Conservation (phyloP, 257 asterid genomes). For the Paraleonurus japonicus region DNA sequence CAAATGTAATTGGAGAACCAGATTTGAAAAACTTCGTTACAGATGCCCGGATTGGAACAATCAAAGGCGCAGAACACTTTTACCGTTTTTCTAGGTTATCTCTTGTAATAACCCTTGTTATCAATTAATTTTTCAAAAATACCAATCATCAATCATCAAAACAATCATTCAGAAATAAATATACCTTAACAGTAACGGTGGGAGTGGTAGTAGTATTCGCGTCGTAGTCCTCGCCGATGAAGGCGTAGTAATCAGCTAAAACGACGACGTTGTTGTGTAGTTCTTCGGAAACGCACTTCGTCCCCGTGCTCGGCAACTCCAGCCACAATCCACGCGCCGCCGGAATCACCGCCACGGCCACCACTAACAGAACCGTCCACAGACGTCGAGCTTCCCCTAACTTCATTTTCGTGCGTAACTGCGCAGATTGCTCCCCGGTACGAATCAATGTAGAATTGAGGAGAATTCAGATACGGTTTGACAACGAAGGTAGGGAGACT, state of each 20-base stretch:
- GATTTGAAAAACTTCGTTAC: neutral
- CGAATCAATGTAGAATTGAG: neutral
- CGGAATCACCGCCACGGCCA: constrained; percentile 39
- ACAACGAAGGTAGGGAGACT: neutral
- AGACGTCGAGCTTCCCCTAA: constrained; percentile 25
- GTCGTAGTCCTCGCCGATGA: constrained; percentile 50
- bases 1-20: neutral
- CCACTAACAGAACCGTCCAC: constrained; percentile 30
- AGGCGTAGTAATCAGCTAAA: constrained; percentile 65
- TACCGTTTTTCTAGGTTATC: neutral
- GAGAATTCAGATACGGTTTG: neutral
- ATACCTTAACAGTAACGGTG: constrained; percentile 67
- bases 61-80: neutral
- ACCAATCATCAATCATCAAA: neutral
- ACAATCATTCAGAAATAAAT: neutral
- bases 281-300: constrained; percentile 81
- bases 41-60: constrained; percentile 2
- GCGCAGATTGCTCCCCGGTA: neutral
- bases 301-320: constrained; percentile 64
- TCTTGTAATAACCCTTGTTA: neutral
- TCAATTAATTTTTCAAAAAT: neutral
- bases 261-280: constrained; percentile 69
- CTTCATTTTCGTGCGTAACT: constrained; percentile 27
- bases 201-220: constrained; percentile 43
- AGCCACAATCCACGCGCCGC: constrained; percentile 66